Base-by-base conservation (phyloP, 2,329 filamentous ascomycete genomes). In the Colletotrichum sp. region DNA sequence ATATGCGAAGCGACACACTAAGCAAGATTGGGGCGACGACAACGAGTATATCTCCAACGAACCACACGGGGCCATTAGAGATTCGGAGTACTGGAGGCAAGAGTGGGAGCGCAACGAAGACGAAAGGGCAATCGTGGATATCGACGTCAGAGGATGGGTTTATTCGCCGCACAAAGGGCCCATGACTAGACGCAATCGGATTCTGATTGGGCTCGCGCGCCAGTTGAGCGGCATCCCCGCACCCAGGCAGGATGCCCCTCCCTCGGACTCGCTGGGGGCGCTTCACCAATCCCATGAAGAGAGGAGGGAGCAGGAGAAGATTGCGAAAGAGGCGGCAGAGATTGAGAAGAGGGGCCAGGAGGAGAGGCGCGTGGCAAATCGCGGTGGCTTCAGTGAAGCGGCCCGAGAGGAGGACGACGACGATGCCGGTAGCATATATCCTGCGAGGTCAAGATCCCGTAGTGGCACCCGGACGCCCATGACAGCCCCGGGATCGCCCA, bases 111-210 rank as follows among this genome's bases (percentile, higher is more conserved):
- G 90, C 76, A 90, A 93, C 69, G 94, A 98, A 82, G 93, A 96
- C 75, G 93, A 96, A 80, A 94, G 94, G 82, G 95, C 96, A 1
- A 88, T 98, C 5, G 94, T 98, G 2, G 96, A 98, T 81, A 95
- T 98, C 7, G 96, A 99, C 82, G 95, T 99, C 28, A 91, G 96
- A 79, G 97, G 97, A 16, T 99, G 97, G 97, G 91, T 98, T 67
- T 99, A 98, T 83, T 92, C 92, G 52, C 96, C 96, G 21, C 95
- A 96, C 80, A 90, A 90, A 78, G 96, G 95, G 0, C 96, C 95
- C 5, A 92, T 98, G 90, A 96, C 92, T 30, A 91, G 96, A 79
- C 95, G 95, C 80, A 97, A 98, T 80, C 91, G 97, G 48, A 88
- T 98, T 76, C 88, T 98, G 80, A 92, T 99, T 69, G 95, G 96